phyloP scores from a whole-genome alignment of 2,329 filamentous ascomycete species.

The Trichoderma koningiopsis region DNA sequence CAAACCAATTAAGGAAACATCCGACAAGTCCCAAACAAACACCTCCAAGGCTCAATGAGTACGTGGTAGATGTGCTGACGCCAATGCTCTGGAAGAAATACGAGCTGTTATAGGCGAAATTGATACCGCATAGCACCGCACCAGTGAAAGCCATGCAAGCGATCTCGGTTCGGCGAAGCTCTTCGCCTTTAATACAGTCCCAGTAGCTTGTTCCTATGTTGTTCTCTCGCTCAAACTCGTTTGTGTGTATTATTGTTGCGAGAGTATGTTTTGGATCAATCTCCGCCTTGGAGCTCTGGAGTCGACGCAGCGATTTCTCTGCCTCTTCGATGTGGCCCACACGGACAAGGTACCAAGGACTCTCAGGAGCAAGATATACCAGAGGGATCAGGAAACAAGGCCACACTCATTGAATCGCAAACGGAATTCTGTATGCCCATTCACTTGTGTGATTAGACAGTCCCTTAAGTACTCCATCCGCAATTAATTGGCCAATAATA shows the following conservation, averaged over 20 bases:
- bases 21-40: conserved; percentile 45
- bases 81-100: conserved; percentile 45
- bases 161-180: conserved; percentile 55
- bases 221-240: conserved; percentile 44
- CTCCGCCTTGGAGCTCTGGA: conserved; percentile 30
- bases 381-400: conserved; percentile 45
- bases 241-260: conserved; percentile 47
- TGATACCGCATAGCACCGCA: conserved; percentile 20
- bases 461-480: conserved; percentile 37
- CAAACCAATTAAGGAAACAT: conserved; percentile 38
- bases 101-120: conserved; percentile 42
- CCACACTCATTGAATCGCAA: conserved; percentile 53
- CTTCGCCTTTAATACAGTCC: conserved; percentile 48
- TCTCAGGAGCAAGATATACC: conserved; percentile 49
- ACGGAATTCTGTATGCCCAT: conserved; percentile 52
- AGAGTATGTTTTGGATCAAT: conserved; percentile 13
- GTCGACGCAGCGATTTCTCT: conserved; percentile 37
- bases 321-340: conserved; percentile 40
- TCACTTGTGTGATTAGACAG: conserved; percentile 37
- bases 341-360: conserved; percentile 48
- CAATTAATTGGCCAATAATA: conserved; percentile 49
- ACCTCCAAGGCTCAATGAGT: conserved; percentile 43
- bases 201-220: conserved; percentile 35
- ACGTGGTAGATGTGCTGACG: conserved; percentile 34
- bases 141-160: conserved; percentile 35